Conservation (phyloP, 805 yeast species). For the Diddensiella transvaalensis region DNA sequence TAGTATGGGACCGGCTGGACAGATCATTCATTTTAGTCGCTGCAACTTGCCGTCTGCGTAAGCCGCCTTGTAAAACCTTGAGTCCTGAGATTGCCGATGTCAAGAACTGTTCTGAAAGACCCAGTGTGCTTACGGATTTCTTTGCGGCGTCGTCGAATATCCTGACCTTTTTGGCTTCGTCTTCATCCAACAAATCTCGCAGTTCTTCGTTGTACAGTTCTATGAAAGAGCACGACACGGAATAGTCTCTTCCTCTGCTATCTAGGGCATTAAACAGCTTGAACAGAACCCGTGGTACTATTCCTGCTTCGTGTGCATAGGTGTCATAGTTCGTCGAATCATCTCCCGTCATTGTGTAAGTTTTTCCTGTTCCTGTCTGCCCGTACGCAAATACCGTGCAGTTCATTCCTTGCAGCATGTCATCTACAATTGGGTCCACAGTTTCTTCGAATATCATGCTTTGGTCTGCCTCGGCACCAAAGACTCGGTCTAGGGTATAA, state of each 20-base stretch:
- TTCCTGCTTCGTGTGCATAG: constrained; percentile 47
- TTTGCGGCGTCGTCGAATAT: constrained; percentile 49
- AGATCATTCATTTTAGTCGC: constrained; percentile 72
- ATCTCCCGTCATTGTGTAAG: constrained; percentile 70
- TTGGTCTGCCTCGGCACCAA: constrained; percentile 81
- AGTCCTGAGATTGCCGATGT: constrained; percentile 51
- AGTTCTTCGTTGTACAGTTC: constrained; percentile 88
- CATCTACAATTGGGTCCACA: constrained; percentile 61
- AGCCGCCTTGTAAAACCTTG: constrained; percentile 51
- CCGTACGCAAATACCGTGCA: constrained; percentile 87
- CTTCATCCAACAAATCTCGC: constrained; percentile 56
- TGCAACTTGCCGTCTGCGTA: constrained; percentile 65
- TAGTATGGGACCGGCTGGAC: constrained; percentile 77
- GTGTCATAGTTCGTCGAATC: constrained; percentile 45
- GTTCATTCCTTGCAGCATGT: constrained; percentile 70
- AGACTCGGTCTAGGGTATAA: constrained; percentile 73
- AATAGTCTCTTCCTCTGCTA: constrained; percentile 43
- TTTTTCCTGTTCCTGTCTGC: constrained; percentile 89
- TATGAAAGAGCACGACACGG: constrained; percentile 74
- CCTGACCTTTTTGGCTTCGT: constrained; percentile 44
- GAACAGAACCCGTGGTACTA: constrained; percentile 58
- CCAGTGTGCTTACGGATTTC: constrained; percentile 49
- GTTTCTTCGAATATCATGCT: constrained; percentile 58
- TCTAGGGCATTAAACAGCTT: constrained; percentile 51
- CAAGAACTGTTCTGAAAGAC: constrained; percentile 53